Evolutionary conservation across 2,329 filamentous ascomycete species (phyloP), one percentile per base, ranked within the genome.

Genomic region (Juglanconis oblonga): DNA sequence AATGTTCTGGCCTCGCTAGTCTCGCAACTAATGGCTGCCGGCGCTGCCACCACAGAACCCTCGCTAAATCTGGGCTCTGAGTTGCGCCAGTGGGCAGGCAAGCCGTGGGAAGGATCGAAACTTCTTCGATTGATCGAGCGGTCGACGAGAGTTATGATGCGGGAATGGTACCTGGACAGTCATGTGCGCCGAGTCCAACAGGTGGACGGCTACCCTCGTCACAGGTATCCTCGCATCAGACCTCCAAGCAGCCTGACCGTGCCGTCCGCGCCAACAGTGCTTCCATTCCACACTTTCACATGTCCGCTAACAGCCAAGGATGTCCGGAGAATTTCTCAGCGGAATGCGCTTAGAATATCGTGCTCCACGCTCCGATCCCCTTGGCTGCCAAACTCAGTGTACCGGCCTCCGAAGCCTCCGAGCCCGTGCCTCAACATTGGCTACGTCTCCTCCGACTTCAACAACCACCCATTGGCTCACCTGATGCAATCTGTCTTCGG

Each of bases 401-500:
- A 91, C 68, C 85, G 86, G n/a, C 95, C 95, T 2, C 95, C 95
- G 0, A 74, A 85, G 2, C 93, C 95, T 1, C 95, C 95, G 1
- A 82, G 79, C 48, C 92, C 93, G 0, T 86, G 89, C 65, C 81
- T 99, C n/a, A 94, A 92, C 66, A 87, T 99, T 62, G 95, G 95
- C 51, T 99, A 99, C 72, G 87, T 99, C 42, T 98, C 95, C 3
- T 98, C 95, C 0, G 95, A 99, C 74, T 99, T 99, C 76, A 99
- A 99, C 71, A 99, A 99, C 68, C 95, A 99, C 71, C 95, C 95
- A 4, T 79, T 99, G 38, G 95, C 95, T 31, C 95, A 99, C 76
- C 74, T 99, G 81, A 99, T 99, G 95, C 95, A 99, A 76, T 98
- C 95, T 1, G 93, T 98, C 5, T 99, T 99, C 74, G 95, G 95